Evolutionary conservation across 257 asterid species (phyloP), one percentile per base, ranked within the genome.

Genomic region (Mentha longifolia): DNA sequence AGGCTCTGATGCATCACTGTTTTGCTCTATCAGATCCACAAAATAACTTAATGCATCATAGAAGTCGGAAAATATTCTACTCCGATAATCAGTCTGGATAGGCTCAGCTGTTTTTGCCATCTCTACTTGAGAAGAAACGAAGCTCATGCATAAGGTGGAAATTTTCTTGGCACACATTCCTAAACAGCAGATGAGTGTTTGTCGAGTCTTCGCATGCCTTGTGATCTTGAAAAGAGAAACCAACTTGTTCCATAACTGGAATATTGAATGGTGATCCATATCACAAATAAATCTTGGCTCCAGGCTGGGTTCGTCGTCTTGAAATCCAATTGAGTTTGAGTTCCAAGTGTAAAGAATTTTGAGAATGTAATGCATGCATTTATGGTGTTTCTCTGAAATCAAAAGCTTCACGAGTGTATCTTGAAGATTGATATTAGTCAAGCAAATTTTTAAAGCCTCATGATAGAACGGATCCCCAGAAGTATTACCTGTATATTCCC

Each of bases 331-430:
- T n/a, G n/a, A n/a, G n/a, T n/a, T 75, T 47, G 82, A 68, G 88
- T 86, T 91, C 97, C 96, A 94, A 74, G 81, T 79, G 85, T 88
- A 94, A 35, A 94, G 76, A 76, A 84, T 84, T 82, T 89, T 91
- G n/a, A 94, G 82, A 81, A 91, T 82, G 85, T 88, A 94, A 66
- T 74, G 79, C 70, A 71, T 63, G 76, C 99, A 91, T 82, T 82
- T 94, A 71, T 89, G 95, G 77, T 91, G 88, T 67, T 87, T 91
- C 88, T 94, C 99, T 54, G 76, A 78, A 37, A 50, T 77, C 83
- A 94, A 75, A 85, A 85, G 89, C 73, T 79, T 80, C 84, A 79
- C 20, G 28, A 94, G 80, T 9, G 70, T 78, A 47, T 75, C 86
- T 77, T 84, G 97, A 76, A 94, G 84, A 68, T 85, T 84, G 68